Percentiles rank a stretch among this genome's conserved stretches.
Conservation (phyloP, 345 rosid genomes). For the Hypericum androsaemum region DNA sequence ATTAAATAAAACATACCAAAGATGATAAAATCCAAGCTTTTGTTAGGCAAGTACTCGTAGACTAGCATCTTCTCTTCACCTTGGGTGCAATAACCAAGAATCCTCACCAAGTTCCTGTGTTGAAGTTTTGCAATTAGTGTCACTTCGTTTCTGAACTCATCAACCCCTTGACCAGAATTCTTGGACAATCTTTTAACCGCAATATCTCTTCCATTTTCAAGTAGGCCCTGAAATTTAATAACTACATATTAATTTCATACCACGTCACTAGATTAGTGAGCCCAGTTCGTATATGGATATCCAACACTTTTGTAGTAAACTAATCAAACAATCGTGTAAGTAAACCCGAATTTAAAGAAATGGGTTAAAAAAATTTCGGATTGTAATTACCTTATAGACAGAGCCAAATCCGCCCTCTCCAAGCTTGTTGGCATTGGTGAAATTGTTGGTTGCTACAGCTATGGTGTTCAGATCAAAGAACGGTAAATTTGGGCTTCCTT, state of each 20-base stretch:
- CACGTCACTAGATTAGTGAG: background rate
- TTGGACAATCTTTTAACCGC: background rate
- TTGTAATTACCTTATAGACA: background rate
- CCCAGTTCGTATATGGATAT: too few relatives aligned
- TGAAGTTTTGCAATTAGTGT: background rate
- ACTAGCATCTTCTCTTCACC: background rate
- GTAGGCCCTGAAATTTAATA: background rate
- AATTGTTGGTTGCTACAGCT: background rate
- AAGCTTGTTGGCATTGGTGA: background rate
- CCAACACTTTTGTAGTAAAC: too few relatives aligned
- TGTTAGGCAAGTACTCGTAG: background rate
- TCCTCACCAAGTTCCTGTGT: slow-evolving; percentile 1
- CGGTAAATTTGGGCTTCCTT: too few relatives aligned
- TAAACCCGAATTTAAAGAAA: too few relatives aligned
- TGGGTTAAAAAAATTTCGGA: too few relatives aligned
- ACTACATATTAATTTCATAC: background rate
- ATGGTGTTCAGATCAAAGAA: background rate
- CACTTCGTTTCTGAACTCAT: background rate
- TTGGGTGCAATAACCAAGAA: background rate
- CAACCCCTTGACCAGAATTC: background rate
- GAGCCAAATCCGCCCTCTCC: background rate
- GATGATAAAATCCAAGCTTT: background rate
- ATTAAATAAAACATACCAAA: background rate
- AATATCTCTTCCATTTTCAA: background rate
- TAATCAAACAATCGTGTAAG: too few relatives aligned